Percentiles rank a stretch among this genome's conserved stretches.
These are phyloP conservation scores for Populus trichocarpa DNA, from an alignment of 441 rosid species.

Conservation along the genomic window DNA sequence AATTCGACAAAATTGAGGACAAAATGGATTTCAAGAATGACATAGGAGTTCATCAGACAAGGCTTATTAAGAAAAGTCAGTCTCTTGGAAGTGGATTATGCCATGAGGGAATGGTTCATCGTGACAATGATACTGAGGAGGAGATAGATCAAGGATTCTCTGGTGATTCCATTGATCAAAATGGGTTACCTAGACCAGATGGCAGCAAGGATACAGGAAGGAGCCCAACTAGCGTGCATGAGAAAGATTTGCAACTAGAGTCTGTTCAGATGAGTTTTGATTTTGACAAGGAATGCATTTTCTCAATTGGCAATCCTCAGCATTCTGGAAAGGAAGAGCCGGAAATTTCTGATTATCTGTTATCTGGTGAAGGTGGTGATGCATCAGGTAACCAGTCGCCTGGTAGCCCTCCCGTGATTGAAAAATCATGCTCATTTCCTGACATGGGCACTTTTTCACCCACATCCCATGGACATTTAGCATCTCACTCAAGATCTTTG, in stretches of 20 bases:
- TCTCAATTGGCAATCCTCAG: conserved; percentile 17
- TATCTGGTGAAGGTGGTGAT: conserved; percentile 20
- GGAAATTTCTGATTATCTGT: no score
- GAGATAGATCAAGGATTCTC: conserved; percentile 47
- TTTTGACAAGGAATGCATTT: conserved; percentile 42
- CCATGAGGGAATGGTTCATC: neutral
- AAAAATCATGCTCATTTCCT: conserved; percentile 64
- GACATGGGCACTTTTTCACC: conserved; percentile 22
- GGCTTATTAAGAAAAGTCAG: no score
- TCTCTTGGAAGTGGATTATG: no score
- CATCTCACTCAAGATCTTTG: conserved; percentile 49
- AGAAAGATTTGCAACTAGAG: conserved; percentile 34
- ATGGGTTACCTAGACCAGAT: conserved; percentile 22
- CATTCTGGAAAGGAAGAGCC: no score
- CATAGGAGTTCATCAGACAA: neutral
- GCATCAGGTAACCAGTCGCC: conserved; percentile 37
- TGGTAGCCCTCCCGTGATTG: conserved; percentile 30
- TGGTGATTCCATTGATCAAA: conserved; percentile 46
- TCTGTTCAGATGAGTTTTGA: conserved; percentile 45
- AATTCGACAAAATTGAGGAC: neutral
- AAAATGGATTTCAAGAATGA: neutral
- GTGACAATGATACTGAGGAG: conserved; percentile 40
- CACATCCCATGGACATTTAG: conserved; percentile 18
- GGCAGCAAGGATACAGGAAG: conserved; percentile 27
- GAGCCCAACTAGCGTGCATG: conserved; percentile 27